Evolutionary conservation across 169 alveolate species (phyloP), one percentile per base, ranked within the genome.

Genomic region (Eimeria necatrix): DNA sequence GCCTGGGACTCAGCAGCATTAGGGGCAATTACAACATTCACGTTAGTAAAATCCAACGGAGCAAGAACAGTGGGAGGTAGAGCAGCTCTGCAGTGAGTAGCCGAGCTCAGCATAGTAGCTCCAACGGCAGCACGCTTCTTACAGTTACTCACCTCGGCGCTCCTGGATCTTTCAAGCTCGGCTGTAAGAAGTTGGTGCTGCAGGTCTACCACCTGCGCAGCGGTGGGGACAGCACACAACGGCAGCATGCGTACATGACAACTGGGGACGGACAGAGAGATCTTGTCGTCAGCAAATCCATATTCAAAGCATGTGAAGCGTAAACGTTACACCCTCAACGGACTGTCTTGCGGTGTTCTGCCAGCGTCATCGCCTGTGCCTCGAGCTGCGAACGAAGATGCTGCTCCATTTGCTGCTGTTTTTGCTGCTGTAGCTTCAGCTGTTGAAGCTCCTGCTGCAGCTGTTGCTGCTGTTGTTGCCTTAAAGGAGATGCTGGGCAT

Each of bases 261-360:
- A 32, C 22, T 10, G 46, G 22, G 74, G 16, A 0, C 18, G 74
- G 74, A 18, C 22, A 64, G 46, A 14, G 26, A 22, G 56, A 24
- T 24, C 14, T 26, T 2, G 46, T n/a, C 22, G 48, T 56, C 87
- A 76, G 64, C 68, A 76, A 48, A 41, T 10, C 68, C 64, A 0
- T 76, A 76, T n/a, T 22, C 68, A 32, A 2, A 32, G 41, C 41
- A 32, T 32, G 41, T 32, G 41, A 68, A 68, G 61, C 64, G 16
- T 76, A 76, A 6, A 49, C 61, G 41, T 60, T 16, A 3, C 18
- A 41, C 68, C 68, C 87, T 48, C 18, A 48, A 76, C 87, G 46
- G 32, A 76, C 87, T 46, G 87, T 76, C 87, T 76, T 8, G 87
- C 87, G 87, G 68, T 76, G 87, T 60, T 76, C 87, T 41, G 87